Evolutionary conservation across 2,329 filamentous ascomycete genomes (phyloP), one percentile per base, ranked within the genome.

Genomic region (Juglanconis oblonga): DNA sequence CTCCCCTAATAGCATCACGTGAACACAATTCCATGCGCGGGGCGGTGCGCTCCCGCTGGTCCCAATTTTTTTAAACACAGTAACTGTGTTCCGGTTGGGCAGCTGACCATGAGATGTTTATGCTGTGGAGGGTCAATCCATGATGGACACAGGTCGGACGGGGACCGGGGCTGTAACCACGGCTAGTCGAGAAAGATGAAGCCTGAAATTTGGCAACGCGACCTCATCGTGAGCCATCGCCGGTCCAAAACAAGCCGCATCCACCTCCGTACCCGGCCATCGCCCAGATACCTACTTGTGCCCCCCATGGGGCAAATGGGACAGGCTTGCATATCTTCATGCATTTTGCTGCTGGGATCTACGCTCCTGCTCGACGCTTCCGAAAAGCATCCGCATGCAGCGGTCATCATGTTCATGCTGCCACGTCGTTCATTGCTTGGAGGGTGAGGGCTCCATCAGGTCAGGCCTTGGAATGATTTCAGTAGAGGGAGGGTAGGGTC

Each of bases 31-130:
- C 42, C 44, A 59, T 62, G 61, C 61, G 58, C 45, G 49, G 50
- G 45, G 50, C 57, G 57, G 57, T 54, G n/a, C 29, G 47, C 45
- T 51, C 61, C 58, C 60, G 60, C 49, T 51, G 38, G 35, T 55
- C 61, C 61, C 58, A 58, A 47, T 55, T 57, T 57, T 59, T 61
- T 40, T 31, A 2, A 48, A 57, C 49, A 58, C 53, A 57, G 54
- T 45, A 42, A 44, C 54, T 57, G 61, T 61, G 54, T 55, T 62
- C 61, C 54, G 57, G 61, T 62, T 60, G 54, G 44, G 61, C 50
- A 61, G 57, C 49, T 48, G 50, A 31, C 44, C 49, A 52, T 60
- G 50, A 44, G 11, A 60, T 40, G 14, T 51, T 6, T 47, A 31
- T 24, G 35, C 44, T 48, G 61, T 55, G 54, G 42, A 55, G 54